phyloP scores from a whole-genome alignment of 139 green algal species.

The Micractinium sp. region DNA sequence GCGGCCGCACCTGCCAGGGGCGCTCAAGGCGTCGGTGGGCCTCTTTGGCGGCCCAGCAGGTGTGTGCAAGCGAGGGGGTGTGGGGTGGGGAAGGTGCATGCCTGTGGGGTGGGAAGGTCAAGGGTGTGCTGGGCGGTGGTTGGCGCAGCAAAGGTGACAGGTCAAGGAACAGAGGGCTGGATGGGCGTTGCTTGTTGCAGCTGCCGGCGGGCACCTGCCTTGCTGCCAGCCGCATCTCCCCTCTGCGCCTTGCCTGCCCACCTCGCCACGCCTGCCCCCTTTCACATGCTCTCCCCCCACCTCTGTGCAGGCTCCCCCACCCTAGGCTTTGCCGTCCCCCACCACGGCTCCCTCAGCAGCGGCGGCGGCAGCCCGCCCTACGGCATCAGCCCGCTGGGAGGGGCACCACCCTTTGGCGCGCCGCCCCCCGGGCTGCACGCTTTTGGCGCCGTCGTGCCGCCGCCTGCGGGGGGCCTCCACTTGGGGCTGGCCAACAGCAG shows the following conservation, averaged over 20 bases:
- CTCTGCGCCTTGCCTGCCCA: not conserved
- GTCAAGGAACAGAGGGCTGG: too few species aligned
- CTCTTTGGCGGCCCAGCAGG: slow-evolving; percentile 20
- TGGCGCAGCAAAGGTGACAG: too few species aligned
- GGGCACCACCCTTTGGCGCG: slow-evolving; percentile 7
- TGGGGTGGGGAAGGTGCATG: too few species aligned
- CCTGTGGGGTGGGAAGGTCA: too few species aligned
- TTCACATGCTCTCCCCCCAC: not conserved
- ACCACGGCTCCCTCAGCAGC: slow-evolving; percentile 29
- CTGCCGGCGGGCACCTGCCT: not conserved
- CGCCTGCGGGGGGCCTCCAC: not conserved
- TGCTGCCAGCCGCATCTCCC: too few species aligned
- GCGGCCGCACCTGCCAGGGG: slow-evolving; percentile 18
- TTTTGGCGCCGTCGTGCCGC: slow-evolving; percentile 2
- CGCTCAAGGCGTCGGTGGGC: slow-evolving; percentile 1
- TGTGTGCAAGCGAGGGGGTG: not conserved
- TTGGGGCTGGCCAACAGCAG: slow-evolving; percentile 3
- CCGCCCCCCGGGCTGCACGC: slow-evolving; percentile 6
- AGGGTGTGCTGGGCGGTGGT: too few species aligned
- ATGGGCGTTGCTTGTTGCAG: too few species aligned
- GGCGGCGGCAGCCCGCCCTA: slow-evolving; percentile 31
- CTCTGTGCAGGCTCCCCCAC: slow-evolving; percentile 12
- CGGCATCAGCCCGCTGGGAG: not conserved
- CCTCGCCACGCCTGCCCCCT: not conserved
- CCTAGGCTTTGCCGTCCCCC: slow-evolving; percentile 22